Percentiles rank a stretch among this genome's conserved stretches.
Evolutionary conservation across 805 yeast species (phyloP).

Genomic region (Hanseniaspora taiwanica): DNA sequence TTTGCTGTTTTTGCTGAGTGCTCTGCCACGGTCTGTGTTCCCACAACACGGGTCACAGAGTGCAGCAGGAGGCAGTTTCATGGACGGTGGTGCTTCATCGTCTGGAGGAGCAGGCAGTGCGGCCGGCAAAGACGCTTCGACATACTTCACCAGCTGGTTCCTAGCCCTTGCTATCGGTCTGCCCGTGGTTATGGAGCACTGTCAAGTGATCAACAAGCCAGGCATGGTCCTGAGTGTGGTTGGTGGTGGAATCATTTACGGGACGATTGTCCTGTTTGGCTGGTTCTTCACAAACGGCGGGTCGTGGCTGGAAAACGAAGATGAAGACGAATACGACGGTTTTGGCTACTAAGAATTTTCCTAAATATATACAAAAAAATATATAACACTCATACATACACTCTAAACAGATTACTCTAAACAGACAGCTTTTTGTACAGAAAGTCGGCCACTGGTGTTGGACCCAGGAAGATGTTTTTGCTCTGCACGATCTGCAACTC

Average conservation of each 20-base stretch:
- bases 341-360: slow-evolving; percentile 13
- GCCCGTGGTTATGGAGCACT: slow-evolving; percentile 69
- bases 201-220: slow-evolving; percentile 49
- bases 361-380: neutral
- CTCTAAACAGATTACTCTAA: too few species aligned
- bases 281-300: slow-evolving; percentile 41
- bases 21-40: slow-evolving; percentile 54
- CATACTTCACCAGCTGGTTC: slow-evolving; percentile 65
- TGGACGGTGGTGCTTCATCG: too few species aligned
- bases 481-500: slow-evolving; percentile 61
- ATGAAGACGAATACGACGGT: slow-evolving; percentile 30
- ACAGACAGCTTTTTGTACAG: slow-evolving; percentile 1
- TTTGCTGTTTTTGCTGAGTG: slow-evolving; percentile 55
- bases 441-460: slow-evolving; percentile 3
- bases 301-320: slow-evolving; percentile 11
- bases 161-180: slow-evolving; percentile 63
- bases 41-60: too few species aligned
- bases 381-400: neutral
- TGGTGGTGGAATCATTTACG: slow-evolving; percentile 79
- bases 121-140: slow-evolving; percentile 66
- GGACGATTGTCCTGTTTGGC: slow-evolving; percentile 72
- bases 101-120: slow-evolving; percentile 12
- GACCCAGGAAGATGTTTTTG: slow-evolving; percentile 19
- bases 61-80: too few species aligned
- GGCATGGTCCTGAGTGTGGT: slow-evolving; percentile 66